Evolutionary conservation across 495 filamentous ascomycete genomes (phyloP).

Genomic region (Aspergillus haitiensis): DNA sequence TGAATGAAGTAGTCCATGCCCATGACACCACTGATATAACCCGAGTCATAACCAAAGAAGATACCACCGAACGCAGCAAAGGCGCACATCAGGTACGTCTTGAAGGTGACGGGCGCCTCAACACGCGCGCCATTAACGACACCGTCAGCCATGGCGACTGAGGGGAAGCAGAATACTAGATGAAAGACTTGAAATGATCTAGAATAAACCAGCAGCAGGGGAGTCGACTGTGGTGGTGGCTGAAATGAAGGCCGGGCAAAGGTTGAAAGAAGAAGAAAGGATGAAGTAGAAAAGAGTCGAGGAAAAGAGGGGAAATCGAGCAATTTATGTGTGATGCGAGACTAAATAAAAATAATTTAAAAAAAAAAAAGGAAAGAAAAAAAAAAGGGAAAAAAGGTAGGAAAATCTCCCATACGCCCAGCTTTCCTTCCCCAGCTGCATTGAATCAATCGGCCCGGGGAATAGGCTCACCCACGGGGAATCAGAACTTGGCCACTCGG

Average conservation of each 20-base stretch:
- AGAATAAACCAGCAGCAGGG: neutral
- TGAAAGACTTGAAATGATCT: conserved; percentile 2
- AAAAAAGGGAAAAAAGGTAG: neutral
- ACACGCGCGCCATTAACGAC: conserved; percentile 32
- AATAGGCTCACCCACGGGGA: conserved; percentile 23
- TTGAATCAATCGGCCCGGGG: conserved; percentile 21
- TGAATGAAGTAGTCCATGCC: conserved; percentile 54
- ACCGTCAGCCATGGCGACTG: conserved; percentile 25
- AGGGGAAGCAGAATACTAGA: conserved; percentile 3
- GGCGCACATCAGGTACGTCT: conserved; percentile 62
- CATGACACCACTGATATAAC: conserved; percentile 56
- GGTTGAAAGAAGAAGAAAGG: conserved; percentile 3
- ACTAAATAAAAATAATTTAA: conserved; percentile 7
- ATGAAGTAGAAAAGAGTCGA: conserved; percentile 2
- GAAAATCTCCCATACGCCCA: neutral
- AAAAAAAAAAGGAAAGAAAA: conserved; percentile 4
- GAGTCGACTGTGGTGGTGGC: neutral
- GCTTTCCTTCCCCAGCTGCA: conserved; percentile 16
- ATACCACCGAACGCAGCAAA: conserved; percentile 62
- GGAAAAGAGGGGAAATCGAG: neutral
- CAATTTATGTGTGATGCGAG: conserved; percentile 8
- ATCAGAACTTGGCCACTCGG: conserved; percentile 13
- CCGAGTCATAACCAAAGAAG: conserved; percentile 57
- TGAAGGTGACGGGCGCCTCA: conserved; percentile 63
- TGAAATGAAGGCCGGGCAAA: neutral